Evolutionary conservation across 352 stramenopile species (phyloP), one percentile per base, ranked within the genome.

Genomic region (Phytophthora idaei): DNA sequence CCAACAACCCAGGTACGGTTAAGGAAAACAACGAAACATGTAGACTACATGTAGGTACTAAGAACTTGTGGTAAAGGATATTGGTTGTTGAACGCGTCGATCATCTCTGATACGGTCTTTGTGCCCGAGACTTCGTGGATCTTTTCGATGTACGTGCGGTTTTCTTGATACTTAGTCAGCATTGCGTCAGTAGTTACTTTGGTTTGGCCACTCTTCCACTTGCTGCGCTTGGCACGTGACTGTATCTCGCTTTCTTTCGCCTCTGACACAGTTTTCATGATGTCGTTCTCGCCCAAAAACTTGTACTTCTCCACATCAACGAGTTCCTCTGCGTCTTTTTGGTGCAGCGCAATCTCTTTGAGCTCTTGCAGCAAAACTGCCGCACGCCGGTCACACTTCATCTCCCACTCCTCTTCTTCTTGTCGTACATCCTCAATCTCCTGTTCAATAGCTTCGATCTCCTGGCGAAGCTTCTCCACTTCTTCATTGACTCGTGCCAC

Each of bases 71-170:
- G 41, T 29, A 29, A 70, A 71, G 75, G 75, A 85, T 84, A 83
- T 87, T 95, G 85, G 41, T 84, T 89, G 69, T 93, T 92, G 69
- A 94, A 94, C 1, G 81, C 83, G 11, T 94, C 83, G 64, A 94
- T 94, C 76, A 94, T 85, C 54, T 92, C 87, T 1, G 83, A 89
- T 5, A 93, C 83, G 2, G 84, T 93, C 62, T 79, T 87, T 1
- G 79, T 94, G 11, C 87, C 87, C 0, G 85, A 90, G 15, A 92
- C 81, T 57, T 92, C 83, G 53, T 93, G 83, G 46, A 94, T 93
- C 48, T 90, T 90, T 61, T 94, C 83, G 47, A 94, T 91, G 44
- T 85, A 86, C 25, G 76, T 88, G 28, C 85, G 83, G 37, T 93
- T 94, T 46, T 93, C 84, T 48, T 93, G 83, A 56, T 92, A 92